These are phyloP conservation scores for Wickerhamomyces pijperi DNA, from an alignment of 805 yeast genomes.

Conservation along the genomic window DNA sequence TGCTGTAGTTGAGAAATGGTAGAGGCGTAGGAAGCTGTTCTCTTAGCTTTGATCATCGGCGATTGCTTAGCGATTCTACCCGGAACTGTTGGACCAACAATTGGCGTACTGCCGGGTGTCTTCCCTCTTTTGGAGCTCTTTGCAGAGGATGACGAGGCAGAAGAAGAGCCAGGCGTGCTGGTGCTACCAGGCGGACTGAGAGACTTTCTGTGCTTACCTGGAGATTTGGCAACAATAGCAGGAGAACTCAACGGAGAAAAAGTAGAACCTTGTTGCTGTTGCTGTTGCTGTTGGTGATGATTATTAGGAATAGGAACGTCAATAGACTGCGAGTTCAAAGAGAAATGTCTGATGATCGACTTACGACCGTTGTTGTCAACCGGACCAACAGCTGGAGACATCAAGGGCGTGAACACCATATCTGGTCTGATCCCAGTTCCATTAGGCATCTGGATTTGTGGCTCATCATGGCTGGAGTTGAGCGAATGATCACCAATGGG, in stretches of 20 bases:
- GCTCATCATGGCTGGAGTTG: slow-evolving; percentile 3
- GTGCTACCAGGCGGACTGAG: slow-evolving; percentile 13
- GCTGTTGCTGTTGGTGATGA: too few relatives aligned
- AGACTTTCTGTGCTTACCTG: slow-evolving; percentile 13
- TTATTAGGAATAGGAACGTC: too few relatives aligned
- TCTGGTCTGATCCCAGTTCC: slow-evolving; percentile 33
- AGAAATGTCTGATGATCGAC: too few relatives aligned
- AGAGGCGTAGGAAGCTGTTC: slow-evolving; percentile 11
- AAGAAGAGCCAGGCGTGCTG: slow-evolving; percentile 1
- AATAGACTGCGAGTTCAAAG: too few relatives aligned
- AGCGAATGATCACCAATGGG: slow-evolving; percentile 5
- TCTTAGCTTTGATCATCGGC: slow-evolving; percentile 25
- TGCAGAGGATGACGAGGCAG: slow-evolving; percentile 1
- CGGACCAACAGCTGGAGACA: slow-evolving; percentile 70
- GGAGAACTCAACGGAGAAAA: slow-evolving; percentile 55
- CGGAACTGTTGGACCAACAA: slow-evolving; percentile 25
- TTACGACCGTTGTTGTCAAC: slow-evolving; percentile 6
- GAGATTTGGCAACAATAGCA: slow-evolving; percentile 38
- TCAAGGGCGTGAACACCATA: slow-evolving; percentile 62
- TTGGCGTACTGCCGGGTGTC: slow-evolving; percentile 28
- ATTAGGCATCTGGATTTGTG: neutral
- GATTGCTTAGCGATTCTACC: slow-evolving; percentile 24
- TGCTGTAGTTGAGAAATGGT: slow-evolving; percentile 8
- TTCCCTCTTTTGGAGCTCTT: slow-evolving; percentile 22
- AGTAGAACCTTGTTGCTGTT: too few relatives aligned